Evolutionary conservation across 2,329 filamentous ascomycete species (phyloP).

Genomic region (Diaporthe ampelina): DNA sequence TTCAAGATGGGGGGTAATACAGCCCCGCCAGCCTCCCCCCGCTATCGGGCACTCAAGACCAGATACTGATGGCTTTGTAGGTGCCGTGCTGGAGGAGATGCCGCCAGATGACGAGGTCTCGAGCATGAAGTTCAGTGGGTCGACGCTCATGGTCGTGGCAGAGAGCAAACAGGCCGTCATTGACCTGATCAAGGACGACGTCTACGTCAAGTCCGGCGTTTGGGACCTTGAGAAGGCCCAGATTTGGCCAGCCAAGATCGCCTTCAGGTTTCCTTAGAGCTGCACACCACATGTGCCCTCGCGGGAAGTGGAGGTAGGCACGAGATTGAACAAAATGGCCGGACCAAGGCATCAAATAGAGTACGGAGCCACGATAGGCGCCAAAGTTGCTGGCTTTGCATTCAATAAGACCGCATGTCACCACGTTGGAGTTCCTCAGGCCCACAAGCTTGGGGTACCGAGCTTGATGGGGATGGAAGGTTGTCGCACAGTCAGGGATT

Average conservation of each 20-base stretch:
- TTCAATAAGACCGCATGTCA: neutral
- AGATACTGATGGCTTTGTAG: conserved; percentile 53
- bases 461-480: neutral
- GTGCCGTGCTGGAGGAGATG: conserved; percentile 76
- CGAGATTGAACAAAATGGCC: neutral
- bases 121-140: conserved; percentile 80
- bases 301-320: neutral
- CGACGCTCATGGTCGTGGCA: conserved; percentile 76
- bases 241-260: conserved; percentile 64
- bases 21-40: neutral
- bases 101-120: conserved; percentile 71
- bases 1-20: conserved; percentile 74
- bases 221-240: conserved; percentile 82
- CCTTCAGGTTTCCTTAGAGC: conserved; percentile 53
- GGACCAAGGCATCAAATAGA: neutral
- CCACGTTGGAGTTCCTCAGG: neutral
- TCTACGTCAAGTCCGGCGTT: conserved; percentile 79
- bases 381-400: neutral
- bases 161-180: conserved; percentile 78
- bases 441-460: neutral
- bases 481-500: neutral
- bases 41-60: neutral
- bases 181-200: conserved; percentile 76
- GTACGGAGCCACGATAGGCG: neutral
- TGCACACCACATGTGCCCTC: neutral